Percentiles rank a stretch among this genome's conserved stretches.
These are phyloP conservation scores for Acanthamoeba culbertsoni DNA, from an alignment of 208 protist species.

Conservation along the genomic window DNA sequence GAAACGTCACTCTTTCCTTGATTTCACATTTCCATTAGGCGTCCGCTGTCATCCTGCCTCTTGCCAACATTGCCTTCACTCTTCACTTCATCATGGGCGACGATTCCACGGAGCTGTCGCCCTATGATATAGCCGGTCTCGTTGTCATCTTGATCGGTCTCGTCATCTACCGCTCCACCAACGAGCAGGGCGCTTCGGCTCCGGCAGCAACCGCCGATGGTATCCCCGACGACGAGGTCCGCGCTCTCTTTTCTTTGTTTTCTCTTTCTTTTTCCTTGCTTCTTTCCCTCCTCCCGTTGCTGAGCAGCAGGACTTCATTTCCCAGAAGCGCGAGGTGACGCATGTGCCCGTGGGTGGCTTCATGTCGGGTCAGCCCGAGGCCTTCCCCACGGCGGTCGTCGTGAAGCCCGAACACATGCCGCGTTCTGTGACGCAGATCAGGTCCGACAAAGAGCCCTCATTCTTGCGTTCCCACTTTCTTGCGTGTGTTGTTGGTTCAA, in stretches of 20 bases:
- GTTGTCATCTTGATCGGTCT: conserved; percentile 56
- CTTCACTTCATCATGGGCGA: conserved; percentile 62
- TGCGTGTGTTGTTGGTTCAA: background rate
- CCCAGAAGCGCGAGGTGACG: conserved; percentile 1
- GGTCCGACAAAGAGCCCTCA: background rate
- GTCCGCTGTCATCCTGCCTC: conserved; percentile 51
- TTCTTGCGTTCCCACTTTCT: background rate
- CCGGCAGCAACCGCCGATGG: background rate
- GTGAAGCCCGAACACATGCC: background rate
- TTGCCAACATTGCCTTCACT: conserved; percentile 65
- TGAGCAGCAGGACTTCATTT: background rate
- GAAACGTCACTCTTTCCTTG: background rate
- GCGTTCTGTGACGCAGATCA: background rate
- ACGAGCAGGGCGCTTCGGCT: background rate
- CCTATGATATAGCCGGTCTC: conserved; percentile 59
- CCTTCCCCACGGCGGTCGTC: background rate
- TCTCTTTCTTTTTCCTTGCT: too few relatives aligned
- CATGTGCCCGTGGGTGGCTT: background rate
- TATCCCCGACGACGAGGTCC: background rate
- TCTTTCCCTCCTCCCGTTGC: background rate
- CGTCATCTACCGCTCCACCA: conserved; percentile 48
- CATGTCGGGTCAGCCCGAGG: conserved; percentile 2
- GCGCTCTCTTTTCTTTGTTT: too few relatives aligned
- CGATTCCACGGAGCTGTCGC: background rate
- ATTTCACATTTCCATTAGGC: background rate